phyloP scores from a whole-genome alignment of 352 stramenopile genomes.

The Pythium monospermum region DNA sequence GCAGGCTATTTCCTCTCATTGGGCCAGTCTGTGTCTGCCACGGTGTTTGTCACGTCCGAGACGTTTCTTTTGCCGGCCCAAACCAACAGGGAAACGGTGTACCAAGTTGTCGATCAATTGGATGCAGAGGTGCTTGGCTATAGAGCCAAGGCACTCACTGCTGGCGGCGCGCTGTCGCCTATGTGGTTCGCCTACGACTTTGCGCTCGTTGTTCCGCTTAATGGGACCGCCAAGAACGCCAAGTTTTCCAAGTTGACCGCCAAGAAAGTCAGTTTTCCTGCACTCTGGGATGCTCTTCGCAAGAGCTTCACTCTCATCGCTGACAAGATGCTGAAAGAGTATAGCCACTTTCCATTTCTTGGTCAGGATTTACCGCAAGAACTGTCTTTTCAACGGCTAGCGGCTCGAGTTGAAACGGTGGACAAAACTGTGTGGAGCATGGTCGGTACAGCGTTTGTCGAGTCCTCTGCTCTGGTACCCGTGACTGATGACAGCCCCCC shows the following conservation, averaged over 20 bases:
- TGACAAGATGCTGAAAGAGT: slow-evolving; percentile 4
- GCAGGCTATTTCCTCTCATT: not conserved
- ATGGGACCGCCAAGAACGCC: not conserved
- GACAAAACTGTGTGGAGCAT: not conserved
- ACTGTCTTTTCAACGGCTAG: not conserved
- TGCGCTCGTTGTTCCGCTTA: slow-evolving; percentile 7
- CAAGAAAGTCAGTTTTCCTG: not conserved
- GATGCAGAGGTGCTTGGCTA: not conserved
- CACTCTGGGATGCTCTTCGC: not conserved
- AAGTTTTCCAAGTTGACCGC: slow-evolving; percentile 5
- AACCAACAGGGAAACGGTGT: not conserved
- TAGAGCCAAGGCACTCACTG: not conserved
- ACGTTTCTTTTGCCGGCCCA: not conserved
- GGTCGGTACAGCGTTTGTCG: not conserved
- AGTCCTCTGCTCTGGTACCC: too few relatives aligned
- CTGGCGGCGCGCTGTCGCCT: not conserved
- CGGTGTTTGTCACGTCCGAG: not conserved
- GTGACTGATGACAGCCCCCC: too few relatives aligned
- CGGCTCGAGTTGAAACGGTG: not conserved
- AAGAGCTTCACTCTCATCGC: slow-evolving; percentile 6
- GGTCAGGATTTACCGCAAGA: not conserved
- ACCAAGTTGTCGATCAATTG: not conserved
- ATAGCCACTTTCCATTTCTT: not conserved
- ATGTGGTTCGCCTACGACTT: slow-evolving; percentile 13
- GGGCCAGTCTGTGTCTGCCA: not conserved